A percentile compares a stretch with the other conserved stretches of the same genome.
Evolutionary conservation across 306 rosid species (phyloP).

Genomic region (Quercus suber): DNA sequence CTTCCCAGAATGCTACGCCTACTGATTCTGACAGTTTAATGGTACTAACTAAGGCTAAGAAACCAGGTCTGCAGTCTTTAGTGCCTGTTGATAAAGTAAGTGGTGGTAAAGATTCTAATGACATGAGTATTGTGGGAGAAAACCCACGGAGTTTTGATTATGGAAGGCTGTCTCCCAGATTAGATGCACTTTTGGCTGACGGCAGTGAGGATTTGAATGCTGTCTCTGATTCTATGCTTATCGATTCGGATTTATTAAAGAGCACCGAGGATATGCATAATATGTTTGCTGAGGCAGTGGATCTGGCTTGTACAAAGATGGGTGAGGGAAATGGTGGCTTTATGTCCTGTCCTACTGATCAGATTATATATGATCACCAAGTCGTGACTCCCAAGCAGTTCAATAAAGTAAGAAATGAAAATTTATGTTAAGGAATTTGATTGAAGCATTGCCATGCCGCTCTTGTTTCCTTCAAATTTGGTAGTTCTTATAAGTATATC

Average conservation of each 20-base stretch:
- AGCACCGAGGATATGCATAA: conserved; percentile 17
- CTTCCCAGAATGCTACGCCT: conserved; percentile 30
- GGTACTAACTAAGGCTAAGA: conserved; percentile 56
- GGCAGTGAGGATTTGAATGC: conserved; percentile 46
- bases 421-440: not conserved
- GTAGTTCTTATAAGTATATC: not conserved
- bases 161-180: conserved; percentile 51
- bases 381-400: conserved; percentile 28
- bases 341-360: conserved; percentile 1
- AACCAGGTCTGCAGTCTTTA: conserved; percentile 26
- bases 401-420: conserved; percentile 28
- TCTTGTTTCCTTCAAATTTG: not conserved
- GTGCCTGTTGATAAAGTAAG: conserved; percentile 28
- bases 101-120: conserved; percentile 57
- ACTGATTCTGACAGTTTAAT: conserved; percentile 55
- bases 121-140: conserved; percentile 77
- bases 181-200: conserved; percentile 62
- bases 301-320: conserved; percentile 11
- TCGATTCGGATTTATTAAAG: conserved; percentile 9
- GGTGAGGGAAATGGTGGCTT: conserved; percentile 15
- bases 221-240: conserved; percentile 1
- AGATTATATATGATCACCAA: conserved; percentile 7
- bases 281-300: conserved; percentile 11
- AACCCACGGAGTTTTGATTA: conserved; percentile 41
- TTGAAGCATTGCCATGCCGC: not conserved